A percentile compares a stretch with the other conserved stretches of the same genome.
Evolutionary conservation across 2,329 filamentous ascomycete genomes (phyloP).

Genomic region (Ophiocordyceps unilateralis): DNA sequence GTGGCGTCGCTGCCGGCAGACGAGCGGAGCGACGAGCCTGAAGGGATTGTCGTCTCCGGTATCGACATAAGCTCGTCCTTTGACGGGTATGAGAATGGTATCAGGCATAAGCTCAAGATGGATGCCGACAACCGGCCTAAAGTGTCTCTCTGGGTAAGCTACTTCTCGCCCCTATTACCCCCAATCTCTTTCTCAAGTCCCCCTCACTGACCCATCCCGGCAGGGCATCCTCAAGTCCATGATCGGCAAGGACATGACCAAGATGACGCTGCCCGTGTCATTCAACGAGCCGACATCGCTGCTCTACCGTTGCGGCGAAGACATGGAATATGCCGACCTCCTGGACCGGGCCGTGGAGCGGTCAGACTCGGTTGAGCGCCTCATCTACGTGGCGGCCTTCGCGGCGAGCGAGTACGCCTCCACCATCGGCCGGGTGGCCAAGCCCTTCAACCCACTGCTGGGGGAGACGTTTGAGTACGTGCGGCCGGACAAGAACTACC

Average conservation of each 20-base stretch:
- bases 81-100: constrained; percentile 78
- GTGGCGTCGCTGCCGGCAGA: constrained; percentile 49
- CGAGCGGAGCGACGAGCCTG: constrained; percentile 23
- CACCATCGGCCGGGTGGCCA: constrained; percentile 89
- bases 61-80: constrained; percentile 62
- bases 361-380: constrained; percentile 70
- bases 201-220: constrained; percentile 4
- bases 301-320: constrained; percentile 85
- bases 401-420: constrained; percentile 94
- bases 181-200: background rate
- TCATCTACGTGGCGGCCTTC: constrained; percentile 91
- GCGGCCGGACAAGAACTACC: constrained; percentile 88
- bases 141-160: constrained; percentile 81
- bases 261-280: constrained; percentile 95
- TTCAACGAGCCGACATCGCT: constrained; percentile 98
- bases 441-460: constrained; percentile 91
- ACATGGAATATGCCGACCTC: constrained; percentile 94
- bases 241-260: constrained; percentile 99
- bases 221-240: constrained; percentile 95
- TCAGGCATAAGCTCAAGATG: constrained; percentile 65
- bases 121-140: constrained; percentile 86
- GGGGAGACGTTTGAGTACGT: constrained; percentile 97
- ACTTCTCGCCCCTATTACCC: background rate
- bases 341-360: constrained; percentile 78
- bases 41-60: constrained; percentile 22